Percentiles rank a stretch among this genome's conserved stretches.
Conservation (phyloP, 2,329 filamentous ascomycete species). For the Colletotrichum zoysiae region DNA sequence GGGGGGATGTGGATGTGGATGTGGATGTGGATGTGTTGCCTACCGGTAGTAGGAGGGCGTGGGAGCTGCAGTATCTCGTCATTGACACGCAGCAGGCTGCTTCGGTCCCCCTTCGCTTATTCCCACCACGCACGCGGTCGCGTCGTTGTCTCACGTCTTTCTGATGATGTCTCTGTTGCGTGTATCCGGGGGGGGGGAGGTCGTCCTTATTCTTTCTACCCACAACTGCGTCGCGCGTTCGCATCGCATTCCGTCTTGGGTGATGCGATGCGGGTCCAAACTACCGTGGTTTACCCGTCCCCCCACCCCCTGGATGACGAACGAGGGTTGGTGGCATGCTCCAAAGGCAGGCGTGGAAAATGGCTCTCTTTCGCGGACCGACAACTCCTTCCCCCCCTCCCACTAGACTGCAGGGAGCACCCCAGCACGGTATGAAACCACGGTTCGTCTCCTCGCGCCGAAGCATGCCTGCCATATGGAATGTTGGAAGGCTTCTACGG, state of each 20-base stretch:
- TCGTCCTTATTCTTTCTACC: not conserved
- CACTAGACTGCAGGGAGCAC: not conserved
- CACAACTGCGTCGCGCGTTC: not conserved
- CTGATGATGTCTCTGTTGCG: constrained; percentile 24
- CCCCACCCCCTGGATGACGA: constrained; percentile 20
- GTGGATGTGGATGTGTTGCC: not conserved
- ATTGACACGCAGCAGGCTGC: not conserved
- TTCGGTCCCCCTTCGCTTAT: constrained; percentile 14
- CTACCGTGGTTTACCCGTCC: not conserved
- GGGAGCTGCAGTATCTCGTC: not conserved
- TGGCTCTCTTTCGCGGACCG: constrained; percentile 20
- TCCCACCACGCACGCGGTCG: constrained; percentile 1
- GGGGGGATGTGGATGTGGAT: not conserved
- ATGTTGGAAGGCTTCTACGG: constrained; percentile 40
- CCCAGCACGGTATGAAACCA: constrained; percentile 41
- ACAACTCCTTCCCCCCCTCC: no score
- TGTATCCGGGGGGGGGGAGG: constrained; percentile 9
- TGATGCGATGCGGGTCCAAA: no score
- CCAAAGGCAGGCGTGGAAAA: not conserved
- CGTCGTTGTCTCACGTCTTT: constrained; percentile 12
- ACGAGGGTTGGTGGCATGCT: constrained; percentile 16
- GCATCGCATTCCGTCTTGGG: not conserved
- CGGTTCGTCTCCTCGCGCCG: constrained; percentile 32
- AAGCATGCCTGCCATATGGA: constrained; percentile 12
- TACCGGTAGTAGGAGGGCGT: no score